A percentile compares a stretch with the other conserved stretches of the same genome.
Conservation (phyloP, 139 green algal genomes). For the Diplosphaera chodatii region DNA sequence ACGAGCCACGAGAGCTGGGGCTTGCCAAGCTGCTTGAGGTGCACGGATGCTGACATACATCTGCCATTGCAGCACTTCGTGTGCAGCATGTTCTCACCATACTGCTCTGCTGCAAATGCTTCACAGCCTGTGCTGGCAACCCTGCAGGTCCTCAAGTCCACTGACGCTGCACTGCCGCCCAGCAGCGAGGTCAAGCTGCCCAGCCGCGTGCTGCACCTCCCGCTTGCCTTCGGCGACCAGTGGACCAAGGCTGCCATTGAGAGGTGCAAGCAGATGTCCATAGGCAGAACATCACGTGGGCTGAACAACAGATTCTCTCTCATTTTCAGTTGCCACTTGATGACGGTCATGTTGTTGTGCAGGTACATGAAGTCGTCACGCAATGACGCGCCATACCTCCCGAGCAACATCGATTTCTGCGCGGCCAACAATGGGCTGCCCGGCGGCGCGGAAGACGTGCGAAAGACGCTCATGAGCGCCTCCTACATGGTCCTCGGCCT, state of each 20-base stretch:
- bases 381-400: conserved; percentile 71
- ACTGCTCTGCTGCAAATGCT: too few relatives aligned
- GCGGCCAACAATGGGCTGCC: conserved; percentile 68
- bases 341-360: too few relatives aligned
- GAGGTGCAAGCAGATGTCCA: conserved; percentile 9
- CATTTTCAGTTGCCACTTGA: too few relatives aligned
- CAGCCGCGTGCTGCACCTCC: conserved; percentile 63
- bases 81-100: too few relatives aligned
- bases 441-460: conserved; percentile 38
- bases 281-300: too few relatives aligned
- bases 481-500: conserved; percentile 79
- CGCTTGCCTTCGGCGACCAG: conserved; percentile 75
- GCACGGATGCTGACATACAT: too few relatives aligned
- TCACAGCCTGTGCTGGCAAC: conserved; percentile 9
- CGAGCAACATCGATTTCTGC: conserved; percentile 78
- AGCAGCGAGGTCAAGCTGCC: conserved; percentile 16
- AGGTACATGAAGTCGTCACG: conserved; percentile 57
- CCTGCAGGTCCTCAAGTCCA: conserved; percentile 23
- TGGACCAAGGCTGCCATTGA: conserved; percentile 57
- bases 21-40: conserved; percentile 36
- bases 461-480: conserved; percentile 50
- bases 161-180: conserved; percentile 12
- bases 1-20: conserved; percentile 53
- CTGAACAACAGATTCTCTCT: too few relatives aligned
- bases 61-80: too few relatives aligned